These are phyloP conservation scores for Botrytis byssoidea DNA, from an alignment of 2,329 filamentous ascomycete species.

Conservation along the genomic window DNA sequence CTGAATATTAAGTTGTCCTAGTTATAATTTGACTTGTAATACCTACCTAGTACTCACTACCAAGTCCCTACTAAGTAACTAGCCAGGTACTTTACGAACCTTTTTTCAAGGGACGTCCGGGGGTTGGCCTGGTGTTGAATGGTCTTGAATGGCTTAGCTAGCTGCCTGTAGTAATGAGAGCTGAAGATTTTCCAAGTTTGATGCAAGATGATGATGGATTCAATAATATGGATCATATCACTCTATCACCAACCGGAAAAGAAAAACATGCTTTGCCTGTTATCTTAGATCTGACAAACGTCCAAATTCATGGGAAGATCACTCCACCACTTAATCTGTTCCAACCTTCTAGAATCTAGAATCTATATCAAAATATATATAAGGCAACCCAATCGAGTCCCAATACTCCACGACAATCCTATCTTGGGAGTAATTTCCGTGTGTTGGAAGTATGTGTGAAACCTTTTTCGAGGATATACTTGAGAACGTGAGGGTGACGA, in stretches of 20 bases:
- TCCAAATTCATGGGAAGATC: not conserved
- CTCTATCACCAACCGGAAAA: not conserved
- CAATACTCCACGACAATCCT: not conserved
- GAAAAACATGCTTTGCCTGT: not conserved
- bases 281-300: not conserved
- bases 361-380: not conserved
- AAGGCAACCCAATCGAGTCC: not conserved
- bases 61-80: not conserved
- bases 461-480: not conserved
- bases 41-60: not conserved
- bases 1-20: not conserved
- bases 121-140: not conserved
- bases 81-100: not conserved
- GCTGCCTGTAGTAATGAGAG: not conserved
- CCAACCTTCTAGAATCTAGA: constrained; percentile 9
- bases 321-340: not conserved
- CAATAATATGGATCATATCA: not conserved
- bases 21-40: too few species aligned
- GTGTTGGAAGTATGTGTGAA: not conserved
- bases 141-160: constrained; percentile 2
- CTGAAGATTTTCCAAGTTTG: not conserved
- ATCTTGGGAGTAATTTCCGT: not conserved
- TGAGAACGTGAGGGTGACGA: not conserved
- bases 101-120: not conserved
- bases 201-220: constrained; percentile 9